Evolutionary conservation across 148 eudicot genomes (phyloP), one percentile per base, ranked within the genome.

Genomic region (Rhododendron ovatum): DNA sequence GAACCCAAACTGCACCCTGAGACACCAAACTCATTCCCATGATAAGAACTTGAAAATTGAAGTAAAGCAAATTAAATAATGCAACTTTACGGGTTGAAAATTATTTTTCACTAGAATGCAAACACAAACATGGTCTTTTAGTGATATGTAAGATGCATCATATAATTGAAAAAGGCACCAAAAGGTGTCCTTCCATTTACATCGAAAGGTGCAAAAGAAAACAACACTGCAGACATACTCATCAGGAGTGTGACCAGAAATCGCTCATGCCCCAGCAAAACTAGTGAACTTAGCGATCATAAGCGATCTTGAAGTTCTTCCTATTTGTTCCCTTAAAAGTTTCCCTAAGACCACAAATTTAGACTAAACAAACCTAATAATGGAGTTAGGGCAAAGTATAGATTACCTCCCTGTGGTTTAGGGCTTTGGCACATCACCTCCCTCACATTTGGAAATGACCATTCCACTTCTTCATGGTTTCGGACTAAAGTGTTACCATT

Each of bases 1-100:
- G 86, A 87, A 97, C 84, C 99, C 99, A 95, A 30, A 97, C 83
- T 63, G 88, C 51, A 76, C 99, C 99, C 99, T 97, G 91, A 80
- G 79, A 87, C 76, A 88, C 88, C 37, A 30, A 69, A 71, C 41
- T 30, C 37, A 71, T 33, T 71, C 33, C 39, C 76, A 71, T 71
- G 76, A 71, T 17, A 71, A 33, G 8, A 13, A 30, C 18, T 13
- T 13, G 76, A 14, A 71, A 71, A 71, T 71, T 20, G 3, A 71
- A 71, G 35, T 71, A 71, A 0, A 33, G 22, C 35, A 30, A 28
- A 33, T 1, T 71, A 71, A 71, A 71, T 71, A 71, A 30, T 33
- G 39, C 76, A 30, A 71, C 39, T 30, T 71, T 13, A 71, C 76
- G 33, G 33, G 22, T 14, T 30, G 18, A 71, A 30, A 30, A 14